Base-by-base conservation (phyloP, 1,284 basidiomycete species). In the Polyporus tsugae region DNA sequence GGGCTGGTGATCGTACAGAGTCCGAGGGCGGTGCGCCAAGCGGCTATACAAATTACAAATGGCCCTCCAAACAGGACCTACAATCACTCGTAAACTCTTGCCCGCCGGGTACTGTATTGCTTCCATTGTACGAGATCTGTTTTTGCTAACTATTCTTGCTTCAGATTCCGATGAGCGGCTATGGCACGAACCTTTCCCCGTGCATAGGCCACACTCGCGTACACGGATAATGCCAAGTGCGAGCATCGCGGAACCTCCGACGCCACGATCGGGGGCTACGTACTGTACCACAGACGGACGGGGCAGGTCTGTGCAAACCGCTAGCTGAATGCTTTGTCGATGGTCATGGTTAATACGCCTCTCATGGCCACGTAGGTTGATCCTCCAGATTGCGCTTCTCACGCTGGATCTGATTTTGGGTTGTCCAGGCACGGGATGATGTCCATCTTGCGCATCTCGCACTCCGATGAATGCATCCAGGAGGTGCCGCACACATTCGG, bases 391-490 rank as follows among this genome's bases (percentile, higher is more conserved):
- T 58, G 60, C 33, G 15, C 61, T 62, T 62, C 46, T 52, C 61
- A 62, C 61, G 61, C 61, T 22, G 46, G 61, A 62, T 62, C 61
- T 38, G 46, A 62, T 62, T 35, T 62, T 17, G 22, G 22, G 5
- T n/a, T 38, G 19, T 25, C n/a, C 61, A 38, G 61, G 35, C 61
- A 46, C 44, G 35, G 29, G 17, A 35, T 35, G 35, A 46, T 25
- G 22, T n/a, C 46, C 59, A 29, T 17, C 38, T 42, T 29, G n/a
- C 59, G 61, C 61, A 49, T 49, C 44, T 46, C 60, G 15, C 17
- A 60, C 59, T 41, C 59, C 39, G 59, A 44, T 42, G 39, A 44
- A n/a, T 44, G 39, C 60, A 15, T 13, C 33, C 41, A 25, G 6
- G 33, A 49, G 29, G 6, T 35, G 39, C 39, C 22, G 22, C 59